Evolutionary conservation across 2,329 filamentous ascomycete species (phyloP), one percentile per base, ranked within the genome.

Genomic region (Cladophialophora psammophila): DNA sequence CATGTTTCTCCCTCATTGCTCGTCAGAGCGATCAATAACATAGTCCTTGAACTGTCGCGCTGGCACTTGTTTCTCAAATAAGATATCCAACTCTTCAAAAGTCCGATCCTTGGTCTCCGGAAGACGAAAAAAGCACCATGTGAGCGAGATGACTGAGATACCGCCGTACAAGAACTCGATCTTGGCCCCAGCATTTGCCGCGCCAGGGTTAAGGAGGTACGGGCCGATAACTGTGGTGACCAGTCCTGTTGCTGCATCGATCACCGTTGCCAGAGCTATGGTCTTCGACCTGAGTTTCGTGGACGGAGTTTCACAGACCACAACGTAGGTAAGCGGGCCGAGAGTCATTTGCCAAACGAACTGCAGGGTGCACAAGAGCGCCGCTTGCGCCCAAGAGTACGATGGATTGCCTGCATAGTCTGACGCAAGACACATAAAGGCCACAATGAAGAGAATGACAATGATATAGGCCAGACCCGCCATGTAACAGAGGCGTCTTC

Each of bases 341-440:
- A 86, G 80, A 1, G 81, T 82, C 64, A 82, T 79, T 75, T 83
- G 83, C 74, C 86, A 87, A 4, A 82, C 78, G 64, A 87, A 84
- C 0, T 82, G 85, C 70, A 82, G 85, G 42, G 83, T 73, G 57
- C 86, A 80, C 40, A 84, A 76, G 72, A 86, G 74, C 2, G 79
- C 78, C 8, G 80, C 84, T 2, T 69, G 78, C 26, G 38, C 56
- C 35, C 38, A 59, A 40, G 31, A 42, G 70, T 69, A 72, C 71
- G 74, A 75, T 70, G 72, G 73, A 1, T 77, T 78, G 0, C 67
- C 63, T 5, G 58, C 55, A 8, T 73, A 74, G 5, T 66, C 61
- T 0, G 71, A 68, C 15, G 72, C 68, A 1, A 73, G 67, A 13
- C 72, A 74, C 18, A 77, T 58, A 13, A 75, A 69, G 2, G 72